A percentile compares a stretch with the other conserved stretches of the same genome.
Conservation (phyloP, 345 rosid genomes). For the Reutealis trisperma region DNA sequence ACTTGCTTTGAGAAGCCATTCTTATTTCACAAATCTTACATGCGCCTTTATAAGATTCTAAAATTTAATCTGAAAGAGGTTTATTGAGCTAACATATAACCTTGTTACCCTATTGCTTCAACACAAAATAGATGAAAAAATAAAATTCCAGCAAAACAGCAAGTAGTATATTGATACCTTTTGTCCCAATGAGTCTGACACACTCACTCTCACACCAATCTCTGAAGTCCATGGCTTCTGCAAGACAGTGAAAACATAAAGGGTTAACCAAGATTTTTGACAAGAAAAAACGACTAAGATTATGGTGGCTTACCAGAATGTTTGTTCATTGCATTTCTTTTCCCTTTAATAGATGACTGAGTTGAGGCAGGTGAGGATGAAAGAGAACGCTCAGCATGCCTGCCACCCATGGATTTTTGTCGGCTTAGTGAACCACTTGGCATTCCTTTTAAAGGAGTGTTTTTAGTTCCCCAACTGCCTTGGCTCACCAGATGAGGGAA, state of each 20-base stretch:
- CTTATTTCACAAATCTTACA: background rate
- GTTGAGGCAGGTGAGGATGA: slow-evolving; percentile 55
- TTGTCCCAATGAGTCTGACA: slow-evolving; percentile 78
- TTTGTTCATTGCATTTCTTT: slow-evolving; percentile 52
- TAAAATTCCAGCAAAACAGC: slow-evolving; percentile 2
- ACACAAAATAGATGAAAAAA: background rate
- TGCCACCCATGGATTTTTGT: slow-evolving; percentile 64
- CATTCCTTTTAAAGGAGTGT: slow-evolving; percentile 52
- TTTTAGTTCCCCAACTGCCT: slow-evolving; percentile 76
- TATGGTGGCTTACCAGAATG: slow-evolving; percentile 56
- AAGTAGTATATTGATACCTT: slow-evolving; percentile 47
- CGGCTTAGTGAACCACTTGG: slow-evolving; percentile 53
- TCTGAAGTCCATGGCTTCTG: slow-evolving; percentile 94
- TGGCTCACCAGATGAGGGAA: slow-evolving; percentile 63
- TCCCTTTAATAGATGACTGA: slow-evolving; percentile 59
- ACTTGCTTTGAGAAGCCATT: background rate
- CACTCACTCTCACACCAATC: slow-evolving; percentile 95
- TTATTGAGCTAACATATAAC: background rate
- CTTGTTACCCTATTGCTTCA: background rate
- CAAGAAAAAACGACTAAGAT: background rate
- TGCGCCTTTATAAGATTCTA: background rate
- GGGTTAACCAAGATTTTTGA: background rate
- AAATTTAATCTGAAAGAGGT: too few relatives aligned
- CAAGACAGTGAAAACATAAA: slow-evolving; percentile 25
- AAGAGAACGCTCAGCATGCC: slow-evolving; percentile 45